Percentiles rank a stretch among this genome's conserved stretches.
These are phyloP conservation scores for Scheffersomyces stipitis DNA, from an alignment of 805 yeast species.

Conservation along the genomic window DNA sequence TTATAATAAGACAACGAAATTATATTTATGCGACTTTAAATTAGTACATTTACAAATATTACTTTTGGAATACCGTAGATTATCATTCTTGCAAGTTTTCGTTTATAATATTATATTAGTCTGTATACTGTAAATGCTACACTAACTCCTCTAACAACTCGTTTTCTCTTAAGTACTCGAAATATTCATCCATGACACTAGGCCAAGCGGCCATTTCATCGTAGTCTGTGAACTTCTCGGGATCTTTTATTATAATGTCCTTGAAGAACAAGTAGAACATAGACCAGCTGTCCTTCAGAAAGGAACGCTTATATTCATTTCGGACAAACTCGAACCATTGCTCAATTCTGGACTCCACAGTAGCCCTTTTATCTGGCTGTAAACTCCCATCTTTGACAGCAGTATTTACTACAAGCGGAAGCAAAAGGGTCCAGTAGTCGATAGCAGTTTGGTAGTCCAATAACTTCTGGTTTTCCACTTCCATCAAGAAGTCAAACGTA, in stretches of 20 bases:
- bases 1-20: too few relatives aligned
- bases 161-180: slow-evolving; percentile 50
- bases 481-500: slow-evolving; percentile 67
- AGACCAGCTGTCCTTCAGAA: slow-evolving; percentile 80
- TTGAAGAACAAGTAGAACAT: slow-evolving; percentile 71
- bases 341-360: slow-evolving; percentile 31
- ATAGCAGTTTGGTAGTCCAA: slow-evolving; percentile 61
- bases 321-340: slow-evolving; percentile 62
- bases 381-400: not conserved
- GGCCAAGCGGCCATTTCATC: slow-evolving; percentile 94
- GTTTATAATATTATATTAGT: not conserved
- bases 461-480: slow-evolving; percentile 52
- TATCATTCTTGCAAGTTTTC: not conserved
- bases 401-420: slow-evolving; percentile 22
- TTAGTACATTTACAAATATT: not conserved
- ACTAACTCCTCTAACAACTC: slow-evolving; percentile 9
- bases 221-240: slow-evolving; percentile 50
- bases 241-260: slow-evolving; percentile 49
- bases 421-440: slow-evolving; percentile 75
- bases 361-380: slow-evolving; percentile 16
- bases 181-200: slow-evolving; percentile 77
- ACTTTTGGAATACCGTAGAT: too few relatives aligned
- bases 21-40: too few relatives aligned
- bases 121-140: not conserved
- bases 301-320: slow-evolving; percentile 41